Percentiles rank a stretch among this genome's conserved stretches.
Conservation (phyloP, 768 basidiomycete genomes). For the Coprinellus micaceus region DNA sequence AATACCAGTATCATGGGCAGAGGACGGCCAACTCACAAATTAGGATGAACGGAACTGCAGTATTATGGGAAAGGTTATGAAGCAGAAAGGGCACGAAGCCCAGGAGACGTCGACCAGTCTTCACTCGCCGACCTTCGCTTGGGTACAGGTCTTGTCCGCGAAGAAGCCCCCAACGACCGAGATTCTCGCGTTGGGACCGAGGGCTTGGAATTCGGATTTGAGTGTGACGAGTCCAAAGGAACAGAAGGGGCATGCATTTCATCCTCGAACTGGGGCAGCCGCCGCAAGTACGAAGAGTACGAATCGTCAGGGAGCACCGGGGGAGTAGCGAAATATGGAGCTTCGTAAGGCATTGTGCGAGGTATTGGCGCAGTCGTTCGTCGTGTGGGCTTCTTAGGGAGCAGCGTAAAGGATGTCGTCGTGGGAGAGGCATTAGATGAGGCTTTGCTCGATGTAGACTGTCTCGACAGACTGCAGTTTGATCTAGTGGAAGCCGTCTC, state of each 20-base stretch:
- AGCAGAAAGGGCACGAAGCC: conserved; percentile 3
- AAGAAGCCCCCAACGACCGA: no score
- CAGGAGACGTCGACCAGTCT: conserved; percentile 22
- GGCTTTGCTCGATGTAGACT: conserved; percentile 1
- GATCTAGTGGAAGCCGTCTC: not conserved
- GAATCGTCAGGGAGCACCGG: conserved; percentile 25
- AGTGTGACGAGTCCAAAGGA: conserved; percentile 6
- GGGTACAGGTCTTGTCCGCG: conserved; percentile 9
- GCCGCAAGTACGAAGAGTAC: conserved; percentile 21
- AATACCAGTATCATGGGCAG: no score
- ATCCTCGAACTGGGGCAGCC: conserved; percentile 25
- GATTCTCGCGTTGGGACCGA: no score
- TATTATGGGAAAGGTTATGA: not conserved
- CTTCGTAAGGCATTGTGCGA: conserved; percentile 41
- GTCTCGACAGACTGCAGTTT: not conserved
- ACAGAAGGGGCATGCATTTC: conserved; percentile 18
- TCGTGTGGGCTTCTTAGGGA: conserved; percentile 24
- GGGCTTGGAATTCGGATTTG: not conserved
- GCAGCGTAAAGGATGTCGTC: conserved; percentile 4
- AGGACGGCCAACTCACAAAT: not conserved
- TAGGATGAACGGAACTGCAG: not conserved
- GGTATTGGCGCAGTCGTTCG: conserved; percentile 30
- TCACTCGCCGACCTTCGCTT: conserved; percentile 34
- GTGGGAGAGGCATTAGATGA: conserved; percentile 10
- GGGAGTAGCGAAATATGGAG: conserved; percentile 43